A percentile compares a stretch with the other conserved stretches of the same genome.
These are phyloP conservation scores for Chalciporus pseudorubinellus DNA, from an alignment of 768 basidiomycete genomes.

Conservation along the genomic window DNA sequence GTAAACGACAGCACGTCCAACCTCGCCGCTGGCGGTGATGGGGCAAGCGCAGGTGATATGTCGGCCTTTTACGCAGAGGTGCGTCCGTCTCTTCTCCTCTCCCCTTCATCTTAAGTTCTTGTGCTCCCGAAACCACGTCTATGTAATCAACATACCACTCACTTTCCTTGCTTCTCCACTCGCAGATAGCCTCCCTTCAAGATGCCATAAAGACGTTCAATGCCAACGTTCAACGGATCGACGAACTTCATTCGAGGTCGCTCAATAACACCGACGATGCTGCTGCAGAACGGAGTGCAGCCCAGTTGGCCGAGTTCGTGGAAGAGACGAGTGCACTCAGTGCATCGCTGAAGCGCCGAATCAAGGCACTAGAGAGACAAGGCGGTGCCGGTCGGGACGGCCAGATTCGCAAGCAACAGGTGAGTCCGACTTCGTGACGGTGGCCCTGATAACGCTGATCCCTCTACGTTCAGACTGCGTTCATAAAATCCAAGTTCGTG, in stretches of 20 bases:
- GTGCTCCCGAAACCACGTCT: not conserved
- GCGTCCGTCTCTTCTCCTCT: conserved; percentile 14
- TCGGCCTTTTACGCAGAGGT: conserved; percentile 74
- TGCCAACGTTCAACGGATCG: conserved; percentile 63
- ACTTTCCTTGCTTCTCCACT: not conserved
- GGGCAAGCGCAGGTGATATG: conserved; percentile 57
- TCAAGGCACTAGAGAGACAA: conserved; percentile 69
- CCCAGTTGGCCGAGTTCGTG: conserved; percentile 66
- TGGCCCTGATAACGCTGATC: too few relatives aligned
- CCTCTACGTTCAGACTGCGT: conserved; percentile 42
- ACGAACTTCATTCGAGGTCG: conserved; percentile 71
- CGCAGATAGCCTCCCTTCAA: conserved; percentile 75
- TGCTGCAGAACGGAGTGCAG: conserved; percentile 55
- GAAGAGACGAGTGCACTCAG: conserved; percentile 71
- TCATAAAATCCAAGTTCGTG: conserved; percentile 75
- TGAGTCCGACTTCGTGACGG: conserved; percentile 22
- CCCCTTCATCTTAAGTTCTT: too few relatives aligned
- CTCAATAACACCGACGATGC: conserved; percentile 75
- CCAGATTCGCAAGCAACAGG: conserved; percentile 78
- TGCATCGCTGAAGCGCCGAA: conserved; percentile 62
- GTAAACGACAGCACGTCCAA: conserved; percentile 59
- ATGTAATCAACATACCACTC: not conserved
- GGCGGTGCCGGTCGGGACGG: conserved; percentile 63
- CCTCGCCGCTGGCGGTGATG: conserved; percentile 36
- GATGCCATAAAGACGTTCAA: conserved; percentile 67